Evolutionary conservation across 352 stramenopile species (phyloP), one percentile per base, ranked within the genome.

Genomic region (Pythium phragmiticola): DNA sequence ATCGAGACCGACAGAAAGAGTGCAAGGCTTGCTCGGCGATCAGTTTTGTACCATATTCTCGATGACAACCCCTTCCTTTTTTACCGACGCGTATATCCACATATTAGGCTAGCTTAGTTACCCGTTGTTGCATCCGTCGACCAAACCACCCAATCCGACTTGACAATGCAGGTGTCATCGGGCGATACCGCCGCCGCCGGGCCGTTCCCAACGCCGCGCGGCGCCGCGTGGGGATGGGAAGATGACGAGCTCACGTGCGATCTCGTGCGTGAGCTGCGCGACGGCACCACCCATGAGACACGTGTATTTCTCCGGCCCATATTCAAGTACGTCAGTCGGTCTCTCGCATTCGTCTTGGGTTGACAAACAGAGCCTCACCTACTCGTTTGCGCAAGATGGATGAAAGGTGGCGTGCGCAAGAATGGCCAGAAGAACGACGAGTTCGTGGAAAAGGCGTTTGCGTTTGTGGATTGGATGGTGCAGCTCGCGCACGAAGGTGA

Each of bases 391-490:
- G 16, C 0, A 47, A 79, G 72, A 39, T 90, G 80, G 78, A 87
- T 85, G 75, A 90, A 90, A 60, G 47, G 59, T 13, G 80, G 80
- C 16, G 43, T 90, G 33, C 80, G 79, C 52, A 88, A 87, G 63
- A 81, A 85, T 56, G 80, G 80, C 5, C 78, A 73, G 64, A 78
- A 77, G 42, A 75, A 88, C 58, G 57, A 74, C 13, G 69, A 71
- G 16, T 72, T 74, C 50, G 72, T 89, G 17, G 82, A 87, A 52
- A 77, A 77, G 52, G 77, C 82, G 16, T 89, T 90, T 52, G 77
- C 65, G n/a, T 92, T 79, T 55, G 83, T 87, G 21, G 70, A 87
- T 23, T 92, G 83, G 83, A 75, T 92, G 45, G 73, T 89, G 60
- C 66, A 79, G 60, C 64, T 92, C 42, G 56, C 69, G 16, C 72